phyloP scores from a whole-genome alignment of 805 yeast species.

The Candida michaelii region DNA sequence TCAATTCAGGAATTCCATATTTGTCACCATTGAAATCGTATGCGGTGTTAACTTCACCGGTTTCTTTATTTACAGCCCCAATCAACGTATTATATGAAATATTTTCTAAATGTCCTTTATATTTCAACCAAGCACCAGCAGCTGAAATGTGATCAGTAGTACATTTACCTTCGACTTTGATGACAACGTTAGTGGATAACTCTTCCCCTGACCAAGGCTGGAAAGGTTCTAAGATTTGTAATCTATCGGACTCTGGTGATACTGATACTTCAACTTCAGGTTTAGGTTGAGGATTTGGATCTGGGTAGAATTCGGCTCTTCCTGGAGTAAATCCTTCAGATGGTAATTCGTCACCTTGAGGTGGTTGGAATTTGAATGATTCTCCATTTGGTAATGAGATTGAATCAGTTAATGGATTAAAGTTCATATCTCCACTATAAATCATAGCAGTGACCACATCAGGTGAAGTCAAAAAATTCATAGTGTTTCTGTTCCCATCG shows the following conservation, averaged over 20 bases:
- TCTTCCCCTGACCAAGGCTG: constrained; percentile 85
- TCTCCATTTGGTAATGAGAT: constrained; percentile 69
- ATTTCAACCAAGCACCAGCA: constrained; percentile 98
- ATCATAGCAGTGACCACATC: constrained; percentile 97
- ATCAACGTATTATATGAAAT: constrained; percentile 92
- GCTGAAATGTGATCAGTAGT: constrained; percentile 98
- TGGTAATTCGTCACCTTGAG: constrained; percentile 85
- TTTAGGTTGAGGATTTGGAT: constrained; percentile 61
- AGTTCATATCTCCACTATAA: constrained; percentile 88
- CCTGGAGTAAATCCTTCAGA: constrained; percentile 73
- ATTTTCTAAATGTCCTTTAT: constrained; percentile 96
- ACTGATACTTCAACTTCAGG: constrained; percentile 62
- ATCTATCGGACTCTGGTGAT: constrained; percentile 87
- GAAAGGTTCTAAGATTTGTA: constrained; percentile 89
- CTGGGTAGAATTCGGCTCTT: constrained; percentile 74
- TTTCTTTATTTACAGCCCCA: constrained; percentile 96
- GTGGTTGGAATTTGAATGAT: constrained; percentile 75
- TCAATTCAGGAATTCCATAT: constrained; percentile 88
- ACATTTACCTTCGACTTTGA: constrained; percentile 97
- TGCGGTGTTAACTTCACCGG: constrained; percentile 91
- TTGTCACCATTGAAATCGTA: constrained; percentile 80
- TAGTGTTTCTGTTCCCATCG: constrained; percentile 96
- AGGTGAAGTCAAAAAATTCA: constrained; percentile 98
- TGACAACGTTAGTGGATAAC: constrained; percentile 66
- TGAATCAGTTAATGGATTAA: constrained; percentile 89